Evolutionary conservation across 495 filamentous ascomycete genomes (phyloP), one percentile per base, ranked within the genome.

Genomic region (Trichoderma orchidacearum): DNA sequence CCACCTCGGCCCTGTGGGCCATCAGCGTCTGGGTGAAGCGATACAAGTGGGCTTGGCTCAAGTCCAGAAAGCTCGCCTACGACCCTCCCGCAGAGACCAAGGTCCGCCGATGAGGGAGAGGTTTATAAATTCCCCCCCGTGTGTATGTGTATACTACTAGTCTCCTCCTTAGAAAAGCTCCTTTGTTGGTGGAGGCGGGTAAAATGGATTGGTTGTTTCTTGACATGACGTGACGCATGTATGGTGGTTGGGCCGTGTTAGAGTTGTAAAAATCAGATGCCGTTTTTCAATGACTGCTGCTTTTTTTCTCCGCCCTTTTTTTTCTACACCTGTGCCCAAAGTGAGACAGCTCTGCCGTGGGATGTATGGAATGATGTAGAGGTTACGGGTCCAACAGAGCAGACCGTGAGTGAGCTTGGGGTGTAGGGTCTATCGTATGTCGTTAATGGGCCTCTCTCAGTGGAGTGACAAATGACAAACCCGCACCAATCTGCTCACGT

Each of bases 21-120:
- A 60, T 97, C 61, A 91, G 86, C 71, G 82, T 99, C 61, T 99
- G 92, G 91, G 85, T 99, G 61, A 99, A 99, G 89, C 84, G 86
- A 62, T 97, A 99, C 82, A 96, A 96, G 81, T 99, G 93, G 93
- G 72, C 87, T 32, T 84, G 86, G 56, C 74, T 99, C 73, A 99
- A 99, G 85, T 85, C 91, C 56, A 83, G 93, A 63, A 94, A 96
- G 80, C 72, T 99, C 63, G 80, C 87, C 63, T 92, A 92, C 76
- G 85, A 85, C 70, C 86, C 88, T 36, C 88, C 88, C n/a, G 74
- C 75, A 66, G 61, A 54, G 5, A 57, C 57, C 57, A 31, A 50
- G 45, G 45, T 57, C 45, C 56, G 56, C 56, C 56, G 41, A 48
- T 57, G 17, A 36, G 8, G 18, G 30, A 52, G 6, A 13, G n/a